These are phyloP conservation scores for Plenodomus biglobosus DNA, from an alignment of 2,329 filamentous ascomycete genomes.

Conservation along the genomic window DNA sequence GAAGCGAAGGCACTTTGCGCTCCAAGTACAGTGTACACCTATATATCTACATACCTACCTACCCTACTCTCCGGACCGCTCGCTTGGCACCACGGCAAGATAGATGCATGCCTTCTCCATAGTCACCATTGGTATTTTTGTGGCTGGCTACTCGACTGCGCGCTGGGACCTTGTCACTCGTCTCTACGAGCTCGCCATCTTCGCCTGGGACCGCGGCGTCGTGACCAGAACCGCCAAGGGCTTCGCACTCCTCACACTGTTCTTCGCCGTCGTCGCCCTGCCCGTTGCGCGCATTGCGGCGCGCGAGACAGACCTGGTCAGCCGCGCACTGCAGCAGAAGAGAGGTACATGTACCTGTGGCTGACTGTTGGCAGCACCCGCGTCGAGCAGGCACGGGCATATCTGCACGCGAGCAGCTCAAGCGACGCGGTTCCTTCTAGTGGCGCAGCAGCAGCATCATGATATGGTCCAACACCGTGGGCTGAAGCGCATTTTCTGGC, in stretches of 20 bases:
- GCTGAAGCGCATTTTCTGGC: constrained; percentile 98
- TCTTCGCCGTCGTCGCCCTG: constrained; percentile 82
- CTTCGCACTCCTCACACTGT: constrained; percentile 75
- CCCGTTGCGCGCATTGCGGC: constrained; percentile 82
- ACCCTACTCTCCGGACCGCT: not conserved
- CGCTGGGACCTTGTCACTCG: constrained; percentile 98
- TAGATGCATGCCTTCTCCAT: constrained; percentile 98
- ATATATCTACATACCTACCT: too few relatives aligned
- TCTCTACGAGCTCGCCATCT: constrained; percentile 94
- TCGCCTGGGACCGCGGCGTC: constrained; percentile 98
- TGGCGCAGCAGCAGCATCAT: constrained; percentile 49
- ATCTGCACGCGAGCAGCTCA: constrained; percentile 92
- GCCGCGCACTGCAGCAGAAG: constrained; percentile 29
- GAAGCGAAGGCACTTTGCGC: too few relatives aligned
- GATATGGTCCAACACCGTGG: constrained; percentile 72
- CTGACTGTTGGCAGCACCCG: constrained; percentile 67
- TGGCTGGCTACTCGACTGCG: constrained; percentile 98
- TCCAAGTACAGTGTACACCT: too few relatives aligned
- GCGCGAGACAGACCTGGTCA: constrained; percentile 77
- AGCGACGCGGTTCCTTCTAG: constrained; percentile 92
- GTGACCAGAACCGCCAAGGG: constrained; percentile 85
- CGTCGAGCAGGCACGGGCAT: constrained; percentile 76
- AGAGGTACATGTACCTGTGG: not conserved
- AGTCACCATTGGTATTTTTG: constrained; percentile 95
- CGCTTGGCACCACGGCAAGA: constrained; percentile 26